phyloP scores from a whole-genome alignment of 139 green algal genomes.

The Nannochloris sp. region DNA sequence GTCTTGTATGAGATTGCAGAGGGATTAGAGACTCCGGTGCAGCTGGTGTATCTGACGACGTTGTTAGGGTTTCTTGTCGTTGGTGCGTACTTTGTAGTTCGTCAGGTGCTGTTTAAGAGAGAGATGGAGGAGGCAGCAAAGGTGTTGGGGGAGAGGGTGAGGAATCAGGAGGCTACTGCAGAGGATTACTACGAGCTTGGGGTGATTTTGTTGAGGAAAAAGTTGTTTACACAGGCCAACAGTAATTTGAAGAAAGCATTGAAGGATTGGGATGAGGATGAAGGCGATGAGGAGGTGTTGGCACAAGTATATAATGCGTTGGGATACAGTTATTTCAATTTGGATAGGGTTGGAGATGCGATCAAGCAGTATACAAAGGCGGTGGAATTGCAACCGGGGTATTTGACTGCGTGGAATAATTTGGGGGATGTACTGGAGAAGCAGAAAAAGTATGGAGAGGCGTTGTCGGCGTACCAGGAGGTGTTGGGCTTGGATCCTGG shows the following conservation, averaged over 20 bases:
- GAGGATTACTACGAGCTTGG: conserved; percentile 98
- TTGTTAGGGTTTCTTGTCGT: conserved; percentile 80
- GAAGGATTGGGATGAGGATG: conserved; percentile 57
- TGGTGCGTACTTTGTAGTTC: conserved; percentile 86
- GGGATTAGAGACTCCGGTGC: conserved; percentile 77
- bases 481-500: conserved; percentile 69
- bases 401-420: conserved; percentile 94
- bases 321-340: conserved; percentile 87
- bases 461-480: conserved; percentile 71
- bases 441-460: conserved; percentile 52
- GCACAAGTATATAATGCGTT: conserved; percentile 96
- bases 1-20: conserved; percentile 42
- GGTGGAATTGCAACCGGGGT: conserved; percentile 69
- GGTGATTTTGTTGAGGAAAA: conserved; percentile 92
- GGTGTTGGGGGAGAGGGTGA: conserved; percentile 84
- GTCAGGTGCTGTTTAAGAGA: conserved; percentile 79
- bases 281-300: conserved; percentile 83
- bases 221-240: conserved; percentile 87
- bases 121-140: conserved; percentile 95
- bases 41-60: conserved; percentile 81
- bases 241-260: conserved; percentile 89
- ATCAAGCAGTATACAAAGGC: conserved; percentile 74
- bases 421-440: conserved; percentile 87
- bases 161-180: conserved; percentile 64
- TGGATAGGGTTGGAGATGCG: conserved; percentile 60